Conservation (phyloP, 345 rosid genomes). For the Xanthoceras sorbifolium region DNA sequence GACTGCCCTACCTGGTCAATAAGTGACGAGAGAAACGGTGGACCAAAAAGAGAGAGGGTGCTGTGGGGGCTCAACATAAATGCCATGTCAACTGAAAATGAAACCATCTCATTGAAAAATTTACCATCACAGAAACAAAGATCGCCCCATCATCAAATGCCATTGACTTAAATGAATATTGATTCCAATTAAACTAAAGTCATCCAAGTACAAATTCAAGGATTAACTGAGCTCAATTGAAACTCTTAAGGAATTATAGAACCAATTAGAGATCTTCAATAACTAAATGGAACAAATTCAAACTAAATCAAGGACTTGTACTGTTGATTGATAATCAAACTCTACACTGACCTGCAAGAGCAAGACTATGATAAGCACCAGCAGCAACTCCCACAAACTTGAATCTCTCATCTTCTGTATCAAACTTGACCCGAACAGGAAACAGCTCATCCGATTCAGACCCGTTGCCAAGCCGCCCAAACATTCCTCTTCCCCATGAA, state of each 20-base stretch:
- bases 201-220: neutral
- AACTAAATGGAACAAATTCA: neutral
- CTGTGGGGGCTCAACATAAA: neutral
- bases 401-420: slow-evolving; percentile 29
- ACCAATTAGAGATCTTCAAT: neutral
- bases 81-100: neutral
- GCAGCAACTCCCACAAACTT: slow-evolving; percentile 72
- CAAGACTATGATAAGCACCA: slow-evolving; percentile 92
- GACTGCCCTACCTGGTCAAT: neutral
- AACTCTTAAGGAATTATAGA: neutral
- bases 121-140: neutral
- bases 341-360: slow-evolving; percentile 60
- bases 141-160: neutral
- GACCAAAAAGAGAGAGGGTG: neutral
- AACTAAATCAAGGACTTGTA: neutral
- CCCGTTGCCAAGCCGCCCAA: slow-evolving; percentile 85
- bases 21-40: neutral
- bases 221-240: neutral
- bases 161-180: neutral
- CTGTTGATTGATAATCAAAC: neutral
- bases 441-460: slow-evolving; percentile 66
- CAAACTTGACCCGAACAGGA: slow-evolving; percentile 59
- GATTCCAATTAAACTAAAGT: neutral
- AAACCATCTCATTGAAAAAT: neutral
- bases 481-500: slow-evolving; percentile 96